Conservation (phyloP, 1,139 yeast species). For the Diutina catenulata region DNA sequence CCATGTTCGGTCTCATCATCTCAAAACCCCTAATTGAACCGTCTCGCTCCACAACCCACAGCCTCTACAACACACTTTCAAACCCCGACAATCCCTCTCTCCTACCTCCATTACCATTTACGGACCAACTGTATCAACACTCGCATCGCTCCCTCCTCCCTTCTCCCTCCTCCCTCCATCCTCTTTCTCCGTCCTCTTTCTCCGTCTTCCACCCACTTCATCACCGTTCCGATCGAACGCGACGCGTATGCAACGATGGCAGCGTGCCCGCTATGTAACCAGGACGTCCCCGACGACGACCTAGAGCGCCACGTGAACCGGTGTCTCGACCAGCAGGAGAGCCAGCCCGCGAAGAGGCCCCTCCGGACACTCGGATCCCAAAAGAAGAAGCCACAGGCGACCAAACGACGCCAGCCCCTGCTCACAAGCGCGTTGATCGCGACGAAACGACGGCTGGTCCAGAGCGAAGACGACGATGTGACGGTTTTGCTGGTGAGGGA, state of each 20-base stretch:
- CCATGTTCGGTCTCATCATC: too few species aligned
- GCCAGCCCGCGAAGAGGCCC: too few species aligned
- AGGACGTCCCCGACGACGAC: background rate
- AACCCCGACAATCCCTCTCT: too few species aligned
- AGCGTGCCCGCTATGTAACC: background rate
- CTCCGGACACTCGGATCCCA: background rate
- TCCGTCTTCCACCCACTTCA: too few species aligned
- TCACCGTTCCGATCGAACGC: background rate
- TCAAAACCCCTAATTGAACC: too few species aligned
- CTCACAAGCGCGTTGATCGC: background rate
- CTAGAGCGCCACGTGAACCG: slow-evolving; percentile 5
- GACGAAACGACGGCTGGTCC: slow-evolving; percentile 2
- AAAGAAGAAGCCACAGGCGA: background rate
- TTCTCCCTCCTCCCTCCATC: too few species aligned
- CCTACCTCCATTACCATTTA: too few species aligned
- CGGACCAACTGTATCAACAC: too few species aligned
- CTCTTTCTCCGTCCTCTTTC: too few species aligned
- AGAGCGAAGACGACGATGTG: background rate
- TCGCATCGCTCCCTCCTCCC: too few species aligned
- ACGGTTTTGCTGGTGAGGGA: background rate
- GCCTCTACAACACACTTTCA: too few species aligned
- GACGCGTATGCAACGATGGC: slow-evolving; percentile 2
- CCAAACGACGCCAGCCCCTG: background rate
- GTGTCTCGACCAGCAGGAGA: slow-evolving; percentile 2
- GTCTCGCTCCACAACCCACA: too few species aligned